Percentiles rank a stretch among this genome's conserved stretches.
phyloP scores from a whole-genome alignment of 352 stramenopile genomes.

The Plasmopara muralis region DNA sequence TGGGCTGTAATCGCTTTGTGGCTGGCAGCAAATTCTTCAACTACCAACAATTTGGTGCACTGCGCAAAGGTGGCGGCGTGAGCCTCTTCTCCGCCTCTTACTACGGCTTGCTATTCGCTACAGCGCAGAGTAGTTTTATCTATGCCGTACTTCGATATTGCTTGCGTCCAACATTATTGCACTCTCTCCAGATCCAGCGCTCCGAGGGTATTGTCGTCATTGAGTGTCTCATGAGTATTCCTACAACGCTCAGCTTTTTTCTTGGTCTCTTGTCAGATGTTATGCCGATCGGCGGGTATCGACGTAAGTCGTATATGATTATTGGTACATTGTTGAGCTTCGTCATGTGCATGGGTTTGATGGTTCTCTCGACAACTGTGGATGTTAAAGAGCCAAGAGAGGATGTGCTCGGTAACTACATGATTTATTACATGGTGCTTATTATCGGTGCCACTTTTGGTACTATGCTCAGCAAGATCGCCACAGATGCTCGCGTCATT shows the following conservation, averaged over 20 bases:
- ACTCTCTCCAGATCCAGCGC: constrained; percentile 49
- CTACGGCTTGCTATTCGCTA: constrained; percentile 49
- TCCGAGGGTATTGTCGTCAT: constrained; percentile 47
- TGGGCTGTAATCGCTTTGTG: constrained; percentile 42
- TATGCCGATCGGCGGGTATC: constrained; percentile 78
- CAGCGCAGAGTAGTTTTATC: constrained; percentile 42
- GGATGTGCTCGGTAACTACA: constrained; percentile 24
- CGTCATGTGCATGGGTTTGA: constrained; percentile 43
- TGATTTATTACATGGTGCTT: constrained; percentile 46
- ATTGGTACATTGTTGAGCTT: constrained; percentile 58
- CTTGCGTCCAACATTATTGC: constrained; percentile 61
- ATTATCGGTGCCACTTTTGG: constrained; percentile 77
- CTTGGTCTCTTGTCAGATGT: constrained; percentile 85
- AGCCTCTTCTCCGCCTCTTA: constrained; percentile 56
- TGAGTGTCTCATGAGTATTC: constrained; percentile 75
- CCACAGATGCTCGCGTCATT: constrained; percentile 74
- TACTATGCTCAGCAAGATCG: constrained; percentile 82
- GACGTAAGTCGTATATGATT: constrained; percentile 89
- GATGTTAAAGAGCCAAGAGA: constrained; percentile 27
- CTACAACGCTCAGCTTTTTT: constrained; percentile 84
- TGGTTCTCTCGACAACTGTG: constrained; percentile 41
- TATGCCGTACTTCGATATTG: constrained; percentile 64
- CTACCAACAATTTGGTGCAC: constrained; percentile 62
- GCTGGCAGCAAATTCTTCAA: constrained; percentile 70
- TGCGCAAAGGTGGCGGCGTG: constrained; percentile 52